phyloP scores from a whole-genome alignment of 208 protist genomes.

The Polymyxa betae region DNA sequence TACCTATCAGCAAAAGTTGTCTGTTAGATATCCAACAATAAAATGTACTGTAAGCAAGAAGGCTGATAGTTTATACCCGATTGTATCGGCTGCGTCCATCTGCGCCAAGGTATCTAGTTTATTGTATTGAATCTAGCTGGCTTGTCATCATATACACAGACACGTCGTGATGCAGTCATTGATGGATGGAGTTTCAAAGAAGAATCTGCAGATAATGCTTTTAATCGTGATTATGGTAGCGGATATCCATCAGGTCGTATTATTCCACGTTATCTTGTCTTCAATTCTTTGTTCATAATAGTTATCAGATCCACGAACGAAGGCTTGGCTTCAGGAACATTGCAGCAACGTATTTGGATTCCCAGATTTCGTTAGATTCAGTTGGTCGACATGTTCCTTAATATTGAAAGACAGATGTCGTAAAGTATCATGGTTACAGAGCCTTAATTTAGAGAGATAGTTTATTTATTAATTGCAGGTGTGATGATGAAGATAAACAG shows the following conservation, averaged over 20 bases:
- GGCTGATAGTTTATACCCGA: conserved; percentile 61
- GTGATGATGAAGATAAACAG: too few species aligned
- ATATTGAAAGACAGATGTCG: too few species aligned
- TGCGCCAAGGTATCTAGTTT: conserved; percentile 57
- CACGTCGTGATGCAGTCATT: neutral
- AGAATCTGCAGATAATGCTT: neutral
- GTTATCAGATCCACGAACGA: conserved; percentile 52
- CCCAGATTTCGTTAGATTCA: conserved; percentile 60
- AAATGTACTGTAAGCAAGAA: conserved; percentile 60
- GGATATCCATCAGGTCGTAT: too few species aligned
- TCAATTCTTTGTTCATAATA: too few species aligned
- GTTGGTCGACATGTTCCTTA: conserved; percentile 62
- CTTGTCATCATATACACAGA: neutral
- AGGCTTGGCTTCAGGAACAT: conserved; percentile 57
- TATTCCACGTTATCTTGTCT: too few species aligned
- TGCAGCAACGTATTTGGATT: conserved; percentile 63
- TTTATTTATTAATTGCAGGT: too few species aligned
- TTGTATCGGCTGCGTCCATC: conserved; percentile 63
- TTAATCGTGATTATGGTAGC: neutral
- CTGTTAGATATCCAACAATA: neutral
- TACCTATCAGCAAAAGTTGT: conserved; percentile 62
- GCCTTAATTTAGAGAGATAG: too few species aligned
- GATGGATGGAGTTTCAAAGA: neutral
- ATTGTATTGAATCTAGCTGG: neutral
- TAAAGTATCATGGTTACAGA: too few species aligned